Evolutionary conservation across 768 basidiomycete species (phyloP).

Genomic region (Amyloporia xantha): DNA sequence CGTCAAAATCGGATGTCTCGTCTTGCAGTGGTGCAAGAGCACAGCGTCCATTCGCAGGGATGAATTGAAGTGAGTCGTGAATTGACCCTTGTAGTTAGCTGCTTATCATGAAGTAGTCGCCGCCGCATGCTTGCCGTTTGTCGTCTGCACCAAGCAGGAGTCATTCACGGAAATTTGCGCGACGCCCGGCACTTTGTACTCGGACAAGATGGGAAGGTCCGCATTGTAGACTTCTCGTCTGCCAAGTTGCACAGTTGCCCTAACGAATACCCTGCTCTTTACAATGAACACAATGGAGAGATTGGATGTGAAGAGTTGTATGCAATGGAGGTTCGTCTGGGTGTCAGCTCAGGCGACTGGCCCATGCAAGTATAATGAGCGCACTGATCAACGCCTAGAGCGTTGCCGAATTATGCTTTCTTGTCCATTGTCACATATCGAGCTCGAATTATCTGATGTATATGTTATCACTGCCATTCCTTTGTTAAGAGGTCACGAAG

Average conservation of each 20-base stretch:
- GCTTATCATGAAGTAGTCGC: too few species aligned
- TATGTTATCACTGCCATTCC: too few species aligned
- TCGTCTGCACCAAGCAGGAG: slow-evolving; percentile 31
- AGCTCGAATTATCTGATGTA: too few species aligned
- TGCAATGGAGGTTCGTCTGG: neutral
- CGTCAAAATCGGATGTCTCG: slow-evolving; percentile 25
- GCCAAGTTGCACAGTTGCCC: slow-evolving; percentile 1
- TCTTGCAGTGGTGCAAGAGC: slow-evolving; percentile 33
- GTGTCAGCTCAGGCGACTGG: neutral
- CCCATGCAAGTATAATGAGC: too few species aligned
- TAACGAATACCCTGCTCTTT: neutral
- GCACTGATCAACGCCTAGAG: too few species aligned
- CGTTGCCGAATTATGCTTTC: too few species aligned
- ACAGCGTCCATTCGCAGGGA: neutral
- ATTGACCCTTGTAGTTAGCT: too few species aligned
- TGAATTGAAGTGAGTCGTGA: too few species aligned
- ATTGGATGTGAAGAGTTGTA: neutral
- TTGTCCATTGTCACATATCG: too few species aligned
- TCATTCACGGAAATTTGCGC: slow-evolving; percentile 30
- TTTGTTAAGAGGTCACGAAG: too few species aligned
- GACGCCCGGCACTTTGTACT: slow-evolving; percentile 28
- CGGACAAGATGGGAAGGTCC: slow-evolving; percentile 21
- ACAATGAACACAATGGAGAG: neutral
- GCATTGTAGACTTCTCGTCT: slow-evolving; percentile 31
- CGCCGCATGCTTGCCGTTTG: slow-evolving; percentile 29